Evolutionary conservation across 768 basidiomycete genomes (phyloP).

Genomic region (Lepiota brunneoincarnata): DNA sequence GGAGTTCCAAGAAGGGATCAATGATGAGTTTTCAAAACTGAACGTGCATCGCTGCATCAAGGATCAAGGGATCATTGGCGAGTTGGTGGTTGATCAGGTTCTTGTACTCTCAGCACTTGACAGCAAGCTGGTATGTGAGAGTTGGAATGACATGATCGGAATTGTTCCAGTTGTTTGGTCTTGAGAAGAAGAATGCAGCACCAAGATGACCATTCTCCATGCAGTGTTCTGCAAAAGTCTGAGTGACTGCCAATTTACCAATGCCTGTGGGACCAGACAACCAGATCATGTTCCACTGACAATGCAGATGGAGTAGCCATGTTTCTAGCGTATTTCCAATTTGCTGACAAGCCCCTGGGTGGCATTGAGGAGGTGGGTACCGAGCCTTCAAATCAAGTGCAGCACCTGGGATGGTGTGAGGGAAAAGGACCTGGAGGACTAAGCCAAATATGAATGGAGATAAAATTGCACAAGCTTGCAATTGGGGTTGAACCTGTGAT

Average conservation of each 20-base stretch:
- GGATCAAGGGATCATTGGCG: not conserved
- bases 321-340: not conserved
- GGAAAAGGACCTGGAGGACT: no score
- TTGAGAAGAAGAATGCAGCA: conserved; percentile 6
- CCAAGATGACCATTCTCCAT: not conserved
- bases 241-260: conserved; percentile 4
- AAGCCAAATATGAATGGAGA: no score
- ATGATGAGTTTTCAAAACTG: conserved; percentile 7
- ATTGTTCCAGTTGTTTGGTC: not conserved
- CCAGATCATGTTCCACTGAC: not conserved
- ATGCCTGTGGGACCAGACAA: conserved; percentile 4
- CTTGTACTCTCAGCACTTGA: not conserved
- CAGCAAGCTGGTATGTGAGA: conserved; percentile 1
- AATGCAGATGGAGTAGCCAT: not conserved
- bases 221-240: conserved; percentile 2
- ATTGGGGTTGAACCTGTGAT: no score
- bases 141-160: not conserved
- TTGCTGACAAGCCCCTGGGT: not conserved
- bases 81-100: not conserved
- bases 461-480: no score
- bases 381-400: not conserved
- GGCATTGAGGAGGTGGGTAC: not conserved
- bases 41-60: not conserved
- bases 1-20: not conserved
- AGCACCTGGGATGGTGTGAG: not conserved